Conservation (phyloP, 2,329 filamentous ascomycete species). For the Colletotrichum siamense region DNA sequence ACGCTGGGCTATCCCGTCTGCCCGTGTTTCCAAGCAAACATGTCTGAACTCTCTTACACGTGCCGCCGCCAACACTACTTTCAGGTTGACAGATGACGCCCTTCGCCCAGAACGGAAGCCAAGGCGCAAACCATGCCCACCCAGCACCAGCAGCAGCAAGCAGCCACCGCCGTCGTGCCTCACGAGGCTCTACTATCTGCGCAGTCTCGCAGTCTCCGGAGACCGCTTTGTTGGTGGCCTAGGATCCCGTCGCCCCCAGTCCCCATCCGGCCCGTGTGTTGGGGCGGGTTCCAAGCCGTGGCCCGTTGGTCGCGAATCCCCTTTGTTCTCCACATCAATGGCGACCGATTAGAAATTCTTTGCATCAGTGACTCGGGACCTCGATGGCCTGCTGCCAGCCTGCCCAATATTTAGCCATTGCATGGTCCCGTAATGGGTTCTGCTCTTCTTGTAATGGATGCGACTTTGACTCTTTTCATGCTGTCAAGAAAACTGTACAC, state of each 20-base stretch:
- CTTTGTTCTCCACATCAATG: constrained; percentile 3
- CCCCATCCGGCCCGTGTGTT: neutral
- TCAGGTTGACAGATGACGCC: neutral
- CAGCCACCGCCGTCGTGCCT: neutral
- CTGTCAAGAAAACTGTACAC: neutral
- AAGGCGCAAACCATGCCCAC: constrained; percentile 13
- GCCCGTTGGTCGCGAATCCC: constrained; percentile 1
- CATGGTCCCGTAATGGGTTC: neutral
- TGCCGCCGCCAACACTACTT: neutral
- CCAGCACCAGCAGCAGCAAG: neutral
- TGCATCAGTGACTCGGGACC: neutral
- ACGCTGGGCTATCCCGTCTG: neutral
- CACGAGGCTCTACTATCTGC: neutral
- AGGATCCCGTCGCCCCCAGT: neutral
- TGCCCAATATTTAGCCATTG: constrained; percentile 2
- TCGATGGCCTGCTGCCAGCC: neutral
- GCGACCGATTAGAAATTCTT: constrained; percentile 15
- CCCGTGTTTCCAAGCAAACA: neutral
- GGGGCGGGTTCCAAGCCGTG: neutral
- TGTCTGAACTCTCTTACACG: neutral
- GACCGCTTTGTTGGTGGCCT: neutral
- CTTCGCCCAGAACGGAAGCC: constrained; percentile 15
- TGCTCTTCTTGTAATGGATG: neutral
- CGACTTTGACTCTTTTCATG: neutral
- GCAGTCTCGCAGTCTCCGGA: neutral